Evolutionary conservation across 2,329 filamentous ascomycete species (phyloP).

Genomic region (Epichloe elymi): DNA sequence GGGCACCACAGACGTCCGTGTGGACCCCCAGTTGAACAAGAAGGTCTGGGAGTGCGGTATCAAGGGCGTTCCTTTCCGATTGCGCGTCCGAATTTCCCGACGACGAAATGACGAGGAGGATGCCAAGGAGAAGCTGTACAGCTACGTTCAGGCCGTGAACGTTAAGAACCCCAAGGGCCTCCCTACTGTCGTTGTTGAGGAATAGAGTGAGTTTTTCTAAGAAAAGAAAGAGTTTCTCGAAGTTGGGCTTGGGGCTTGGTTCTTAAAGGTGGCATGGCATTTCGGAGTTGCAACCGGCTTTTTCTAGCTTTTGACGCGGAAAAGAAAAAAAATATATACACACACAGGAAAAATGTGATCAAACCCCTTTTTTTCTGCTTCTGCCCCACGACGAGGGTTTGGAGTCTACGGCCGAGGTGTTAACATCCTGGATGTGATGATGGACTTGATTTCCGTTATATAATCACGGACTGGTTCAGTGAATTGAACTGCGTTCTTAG

Average conservation of each 20-base stretch:
- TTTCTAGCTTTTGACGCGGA: conserved; percentile 30
- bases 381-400: background rate
- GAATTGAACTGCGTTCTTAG: background rate
- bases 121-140: conserved; percentile 99
- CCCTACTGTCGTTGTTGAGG: conserved; percentile 76
- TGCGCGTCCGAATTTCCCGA: conserved; percentile 96
- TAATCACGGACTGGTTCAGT: background rate
- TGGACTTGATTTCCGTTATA: background rate
- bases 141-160: conserved; percentile 98
- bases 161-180: conserved; percentile 99
- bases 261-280: conserved; percentile 30
- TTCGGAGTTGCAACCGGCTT: conserved; percentile 32
- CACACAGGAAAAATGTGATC: conserved; percentile 19
- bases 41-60: conserved; percentile 99
- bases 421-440: conserved; percentile 5
- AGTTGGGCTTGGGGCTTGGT: conserved; percentile 29
- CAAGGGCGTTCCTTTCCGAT: conserved; percentile 96
- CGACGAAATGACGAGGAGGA: conserved; percentile 99
- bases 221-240: conserved; percentile 15
- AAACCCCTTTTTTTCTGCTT: conserved; percentile 13
- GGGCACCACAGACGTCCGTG: conserved; percentile 93
- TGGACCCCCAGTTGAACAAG: conserved; percentile 99
- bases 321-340: conserved; percentile 17
- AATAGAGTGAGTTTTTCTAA: conserved; percentile 32
- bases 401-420: conserved; percentile 1